phyloP scores from a whole-genome alignment of 2,329 filamentous ascomycete genomes.

The Trichoderma sp. region DNA sequence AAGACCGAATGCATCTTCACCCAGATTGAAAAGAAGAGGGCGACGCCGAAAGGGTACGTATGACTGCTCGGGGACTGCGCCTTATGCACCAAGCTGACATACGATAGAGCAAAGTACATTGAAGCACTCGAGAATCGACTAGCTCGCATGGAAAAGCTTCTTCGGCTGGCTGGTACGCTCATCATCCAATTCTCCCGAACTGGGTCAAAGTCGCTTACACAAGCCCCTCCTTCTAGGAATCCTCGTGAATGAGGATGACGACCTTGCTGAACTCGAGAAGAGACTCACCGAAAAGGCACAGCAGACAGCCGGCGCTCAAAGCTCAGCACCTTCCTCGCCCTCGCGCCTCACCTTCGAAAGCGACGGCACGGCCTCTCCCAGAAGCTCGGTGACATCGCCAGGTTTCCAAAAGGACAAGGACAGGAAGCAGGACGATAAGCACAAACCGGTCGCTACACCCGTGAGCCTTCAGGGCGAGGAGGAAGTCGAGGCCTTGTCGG shows the following conservation, averaged over 20 bases:
- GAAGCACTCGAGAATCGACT: conserved; percentile 93
- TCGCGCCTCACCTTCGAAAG: conserved; percentile 50
- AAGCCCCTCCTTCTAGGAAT: conserved; percentile 56
- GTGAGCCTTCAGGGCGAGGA: conserved; percentile 56
- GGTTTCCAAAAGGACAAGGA: conserved; percentile 47
- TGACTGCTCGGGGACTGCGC: conserved; percentile 34
- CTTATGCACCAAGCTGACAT: conserved; percentile 31
- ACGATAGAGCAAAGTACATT: conserved; percentile 86
- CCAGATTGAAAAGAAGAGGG: conserved; percentile 97
- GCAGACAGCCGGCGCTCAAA: conserved; percentile 50
- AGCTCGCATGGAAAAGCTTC: conserved; percentile 90
- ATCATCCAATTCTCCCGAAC: neutral
- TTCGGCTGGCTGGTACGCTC: conserved; percentile 71
- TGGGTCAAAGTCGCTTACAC: neutral
- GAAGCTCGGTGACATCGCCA: conserved; percentile 59
- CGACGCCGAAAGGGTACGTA: conserved; percentile 93
- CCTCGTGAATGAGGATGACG: conserved; percentile 79
- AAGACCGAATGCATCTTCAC: conserved; percentile 98
- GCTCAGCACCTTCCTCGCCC: conserved; percentile 56
- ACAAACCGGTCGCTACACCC: conserved; percentile 44
- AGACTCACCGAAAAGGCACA: conserved; percentile 64
- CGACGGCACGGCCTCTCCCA: conserved; percentile 50
- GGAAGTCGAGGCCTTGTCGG: conserved; percentile 84
- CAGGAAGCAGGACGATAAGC: conserved; percentile 36
- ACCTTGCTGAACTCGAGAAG: conserved; percentile 85